Conservation (phyloP, 2,329 filamentous ascomycete species). For the Paracoccidioides brasiliensis region DNA sequence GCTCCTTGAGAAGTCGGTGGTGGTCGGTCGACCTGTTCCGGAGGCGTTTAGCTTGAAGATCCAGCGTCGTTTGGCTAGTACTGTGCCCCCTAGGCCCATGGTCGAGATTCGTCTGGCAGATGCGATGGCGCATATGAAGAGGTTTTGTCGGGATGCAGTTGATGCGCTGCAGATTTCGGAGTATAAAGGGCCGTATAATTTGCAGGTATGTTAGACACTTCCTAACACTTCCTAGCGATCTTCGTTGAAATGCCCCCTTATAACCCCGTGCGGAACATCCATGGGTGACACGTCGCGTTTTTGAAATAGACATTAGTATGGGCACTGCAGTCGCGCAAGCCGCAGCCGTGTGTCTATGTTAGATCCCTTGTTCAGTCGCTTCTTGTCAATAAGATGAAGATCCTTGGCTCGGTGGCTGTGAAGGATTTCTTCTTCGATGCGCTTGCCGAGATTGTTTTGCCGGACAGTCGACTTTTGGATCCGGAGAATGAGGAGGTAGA, state of each 20-base stretch:
- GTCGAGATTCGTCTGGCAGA: constrained; percentile 62
- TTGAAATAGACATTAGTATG: constrained; percentile 5
- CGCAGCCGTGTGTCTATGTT: constrained; percentile 71
- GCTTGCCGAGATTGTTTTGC: constrained; percentile 62
- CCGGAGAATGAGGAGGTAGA: constrained; percentile 65
- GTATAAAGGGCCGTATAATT: constrained; percentile 54
- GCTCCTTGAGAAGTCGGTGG: constrained; percentile 46
- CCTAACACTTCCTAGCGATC: not conserved
- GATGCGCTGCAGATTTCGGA: constrained; percentile 56
- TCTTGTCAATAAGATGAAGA: constrained; percentile 58
- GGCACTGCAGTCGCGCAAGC: constrained; percentile 46
- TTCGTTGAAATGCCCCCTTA: too few species aligned
- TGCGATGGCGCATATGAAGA: constrained; percentile 55
- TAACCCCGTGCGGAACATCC: too few species aligned
- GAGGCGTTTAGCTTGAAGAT: constrained; percentile 83
- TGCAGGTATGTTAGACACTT: constrained; percentile 43
- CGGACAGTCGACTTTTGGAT: constrained; percentile 57
- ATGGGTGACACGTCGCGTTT: too few species aligned
- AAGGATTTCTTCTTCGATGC: constrained; percentile 70
- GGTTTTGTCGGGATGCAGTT: constrained; percentile 58
- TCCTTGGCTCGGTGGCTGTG: constrained; percentile 55
- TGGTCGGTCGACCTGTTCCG: constrained; percentile 51
- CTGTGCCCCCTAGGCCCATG: constrained; percentile 82
- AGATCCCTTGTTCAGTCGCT: constrained; percentile 66
- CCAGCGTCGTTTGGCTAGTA: constrained; percentile 83